Evolutionary conservation across 768 basidiomycete species (phyloP), one percentile per base, ranked within the genome.

Genomic region (Kwoniella dendrophila): DNA sequence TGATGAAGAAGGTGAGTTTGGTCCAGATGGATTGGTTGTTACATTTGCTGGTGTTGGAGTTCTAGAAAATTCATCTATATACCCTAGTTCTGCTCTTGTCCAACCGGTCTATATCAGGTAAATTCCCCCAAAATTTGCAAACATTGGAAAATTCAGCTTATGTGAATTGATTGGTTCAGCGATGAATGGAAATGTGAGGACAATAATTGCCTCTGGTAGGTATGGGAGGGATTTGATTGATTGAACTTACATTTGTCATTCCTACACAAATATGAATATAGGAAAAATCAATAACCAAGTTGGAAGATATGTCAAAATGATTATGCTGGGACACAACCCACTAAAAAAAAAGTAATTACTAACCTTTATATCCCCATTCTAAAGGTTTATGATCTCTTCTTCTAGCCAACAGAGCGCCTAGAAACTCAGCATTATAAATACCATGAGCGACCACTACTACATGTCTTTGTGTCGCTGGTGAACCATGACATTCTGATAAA

Each of bases 391-490:
- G 1, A 30, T 69, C 36, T 62, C 73, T 59, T 66, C 78, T 26
- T 44, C 68, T 57, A 53, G 79, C 63, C 52, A 79, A 18, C 47
- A 82, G 53, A 0, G 78, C 78, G 2, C 77, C 79, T 5, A 82
- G 64, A 56, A 80, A 76, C 62, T 82, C 80, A 10, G 71, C 61
- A 48, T 81, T 78, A 68, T 79, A 80, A 64, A 82, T 81, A 0
- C 81, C 81, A 62, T 82, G 81, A 38, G 80, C 81, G 3, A 82
- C 79, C 5, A 82, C 73, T 1, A 81, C 70, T 26, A 79, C 49
- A 75, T 75, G 73, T 66, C 67, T 44, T 36, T 69, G 55, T 59
- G 61, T 41, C 33, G 69, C 16, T 16, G 71, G 54, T 47, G 60
- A 49, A 24, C 73, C 74, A 24, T 63, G 60, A 47, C 70, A 66